phyloP scores from a whole-genome alignment of 164 flowering plant genomes.

The Liriodendron chinense region DNA sequence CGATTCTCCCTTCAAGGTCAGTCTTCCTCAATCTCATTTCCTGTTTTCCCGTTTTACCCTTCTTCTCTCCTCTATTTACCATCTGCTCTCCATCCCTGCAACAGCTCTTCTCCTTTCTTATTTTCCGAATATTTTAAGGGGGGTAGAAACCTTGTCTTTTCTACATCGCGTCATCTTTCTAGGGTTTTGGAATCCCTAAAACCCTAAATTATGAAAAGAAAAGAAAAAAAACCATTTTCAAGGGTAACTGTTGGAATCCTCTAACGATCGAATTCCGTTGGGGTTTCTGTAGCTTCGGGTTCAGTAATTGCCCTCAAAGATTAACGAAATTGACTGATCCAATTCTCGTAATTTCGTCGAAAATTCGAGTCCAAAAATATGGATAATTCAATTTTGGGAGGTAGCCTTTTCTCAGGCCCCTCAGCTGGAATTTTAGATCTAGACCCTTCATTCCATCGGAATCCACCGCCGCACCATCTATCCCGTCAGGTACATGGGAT shows the following conservation, averaged over 20 bases:
- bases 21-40: background rate
- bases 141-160: conserved; percentile 6
- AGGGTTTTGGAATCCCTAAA: background rate
- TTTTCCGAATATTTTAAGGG: conserved; percentile 1
- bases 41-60: background rate
- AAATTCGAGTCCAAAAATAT: conserved; percentile 20
- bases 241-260: background rate
- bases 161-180: background rate
- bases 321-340: background rate
- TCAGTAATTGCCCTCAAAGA: background rate
- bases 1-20: background rate
- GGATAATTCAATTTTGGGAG: conserved; percentile 41
- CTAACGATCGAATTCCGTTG: background rate
- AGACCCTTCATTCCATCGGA: conserved; percentile 31
- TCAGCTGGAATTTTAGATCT: conserved; percentile 36
- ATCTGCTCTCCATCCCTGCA: background rate
- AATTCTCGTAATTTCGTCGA: background rate
- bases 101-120: background rate
- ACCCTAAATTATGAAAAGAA: background rate
- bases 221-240: too few species aligned
- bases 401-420: conserved; percentile 41
- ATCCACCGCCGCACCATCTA: conserved; percentile 19
- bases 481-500: conserved; percentile 18
- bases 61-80: background rate
- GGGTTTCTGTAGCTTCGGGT: background rate